Conservation (phyloP, 2,329 filamentous ascomycete genomes). For the Epichloe sibirici region DNA sequence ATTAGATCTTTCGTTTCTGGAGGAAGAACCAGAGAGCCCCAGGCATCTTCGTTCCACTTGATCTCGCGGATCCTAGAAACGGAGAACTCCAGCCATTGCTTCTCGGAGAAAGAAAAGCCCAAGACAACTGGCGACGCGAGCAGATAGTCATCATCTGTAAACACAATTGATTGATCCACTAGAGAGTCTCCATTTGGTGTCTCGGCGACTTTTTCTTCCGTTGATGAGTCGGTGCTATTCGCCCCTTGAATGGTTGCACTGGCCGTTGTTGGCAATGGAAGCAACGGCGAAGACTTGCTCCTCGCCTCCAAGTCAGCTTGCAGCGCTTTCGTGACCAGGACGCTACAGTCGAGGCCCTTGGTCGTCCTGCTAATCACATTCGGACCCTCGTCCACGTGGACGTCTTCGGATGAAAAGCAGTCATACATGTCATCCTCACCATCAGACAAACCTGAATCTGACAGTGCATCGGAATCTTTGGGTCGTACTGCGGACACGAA, state of each 20-base stretch:
- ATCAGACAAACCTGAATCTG: slow-evolving; percentile 34
- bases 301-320: slow-evolving; percentile 21
- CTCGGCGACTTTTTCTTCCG: slow-evolving; percentile 2
- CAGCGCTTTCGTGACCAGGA: slow-evolving; percentile 18
- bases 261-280: slow-evolving; percentile 30
- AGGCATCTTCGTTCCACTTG: slow-evolving; percentile 72
- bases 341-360: neutral
- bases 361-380: neutral
- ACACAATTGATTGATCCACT: slow-evolving; percentile 30
- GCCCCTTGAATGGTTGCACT: slow-evolving; percentile 8
- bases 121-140: slow-evolving; percentile 75
- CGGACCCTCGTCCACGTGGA: slow-evolving; percentile 28
- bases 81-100: slow-evolving; percentile 80
- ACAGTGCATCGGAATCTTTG: slow-evolving; percentile 52
- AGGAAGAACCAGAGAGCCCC: slow-evolving; percentile 66
- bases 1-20: slow-evolving; percentile 53
- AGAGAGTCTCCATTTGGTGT: slow-evolving; percentile 8
- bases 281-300: slow-evolving; percentile 36
- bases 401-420: slow-evolving; percentile 25
- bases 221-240: slow-evolving; percentile 1
- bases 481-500: slow-evolving; percentile 61
- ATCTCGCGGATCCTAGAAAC: slow-evolving; percentile 72
- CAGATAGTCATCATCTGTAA: slow-evolving; percentile 73
- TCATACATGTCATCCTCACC: slow-evolving; percentile 22
- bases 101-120: slow-evolving; percentile 79